These are phyloP conservation scores for Mycena chlorophos DNA, from an alignment of 768 basidiomycete species.

Conservation along the genomic window DNA sequence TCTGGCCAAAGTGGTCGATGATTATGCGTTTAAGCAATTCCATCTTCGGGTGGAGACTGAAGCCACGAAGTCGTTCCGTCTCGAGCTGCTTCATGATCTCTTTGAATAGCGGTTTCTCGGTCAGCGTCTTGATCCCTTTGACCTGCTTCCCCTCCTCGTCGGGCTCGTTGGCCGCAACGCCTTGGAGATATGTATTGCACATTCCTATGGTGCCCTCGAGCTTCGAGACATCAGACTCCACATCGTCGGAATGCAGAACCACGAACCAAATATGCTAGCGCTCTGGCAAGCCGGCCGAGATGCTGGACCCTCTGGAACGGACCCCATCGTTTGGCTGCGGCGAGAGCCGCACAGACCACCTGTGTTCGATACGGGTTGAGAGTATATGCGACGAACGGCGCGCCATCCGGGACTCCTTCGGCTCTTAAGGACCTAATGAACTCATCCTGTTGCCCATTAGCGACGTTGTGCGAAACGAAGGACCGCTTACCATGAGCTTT, in stretches of 20 bases:
- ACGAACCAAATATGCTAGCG: constrained; percentile 85
- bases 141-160: constrained; percentile 36
- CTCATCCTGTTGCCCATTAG: not conserved
- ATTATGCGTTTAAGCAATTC: constrained; percentile 74
- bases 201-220: constrained; percentile 79
- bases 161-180: constrained; percentile 44
- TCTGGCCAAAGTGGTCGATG: constrained; percentile 74
- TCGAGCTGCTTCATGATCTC: constrained; percentile 70
- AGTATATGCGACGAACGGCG: constrained; percentile 38
- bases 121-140: constrained; percentile 44
- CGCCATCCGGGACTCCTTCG: not conserved
- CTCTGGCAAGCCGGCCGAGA: constrained; percentile 55
- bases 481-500: constrained; percentile 57
- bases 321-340: no score
- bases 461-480: no score
- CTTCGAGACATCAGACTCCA: constrained; percentile 39
- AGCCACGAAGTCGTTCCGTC: constrained; percentile 51
- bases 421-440: not conserved
- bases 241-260: not conserved
- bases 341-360: no score
- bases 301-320: no score
- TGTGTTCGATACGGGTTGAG: constrained; percentile 79
- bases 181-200: constrained; percentile 68
- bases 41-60: constrained; percentile 87
- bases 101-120: constrained; percentile 59